A percentile compares a stretch with the other conserved stretches of the same genome.
phyloP scores from a whole-genome alignment of 805 yeast species.

The Saturnispora hagleri region DNA sequence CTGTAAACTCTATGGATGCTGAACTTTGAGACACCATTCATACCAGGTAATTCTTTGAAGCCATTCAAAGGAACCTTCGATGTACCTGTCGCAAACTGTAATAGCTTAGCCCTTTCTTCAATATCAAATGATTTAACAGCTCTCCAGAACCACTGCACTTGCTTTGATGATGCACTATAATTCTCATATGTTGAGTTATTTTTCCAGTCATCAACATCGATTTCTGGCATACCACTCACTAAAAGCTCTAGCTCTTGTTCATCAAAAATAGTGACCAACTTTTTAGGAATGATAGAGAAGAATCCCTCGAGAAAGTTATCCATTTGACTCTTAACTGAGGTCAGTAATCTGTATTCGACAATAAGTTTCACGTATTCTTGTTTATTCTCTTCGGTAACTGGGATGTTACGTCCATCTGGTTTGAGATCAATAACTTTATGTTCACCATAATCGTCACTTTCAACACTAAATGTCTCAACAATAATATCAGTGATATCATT shows the following conservation, averaged over 20 bases:
- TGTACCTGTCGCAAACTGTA: constrained; percentile 97
- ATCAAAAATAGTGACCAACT: constrained; percentile 77
- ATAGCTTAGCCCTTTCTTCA: constrained; percentile 87
- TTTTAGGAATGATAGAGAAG: constrained; percentile 81
- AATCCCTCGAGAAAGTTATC: constrained; percentile 79
- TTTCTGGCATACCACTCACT: constrained; percentile 92
- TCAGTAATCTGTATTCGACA: constrained; percentile 77
- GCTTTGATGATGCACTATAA: constrained; percentile 74
- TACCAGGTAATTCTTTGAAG: constrained; percentile 81
- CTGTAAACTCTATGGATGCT: constrained; percentile 88
- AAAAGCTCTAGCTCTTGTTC: constrained; percentile 91
- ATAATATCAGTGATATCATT: constrained; percentile 94
- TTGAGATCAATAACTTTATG: constrained; percentile 74
- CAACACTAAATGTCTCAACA: constrained; percentile 89
- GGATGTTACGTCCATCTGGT: constrained; percentile 71
- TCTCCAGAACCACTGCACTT: constrained; percentile 96
- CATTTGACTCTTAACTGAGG: constrained; percentile 81
- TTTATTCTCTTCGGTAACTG: constrained; percentile 87
- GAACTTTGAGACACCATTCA: constrained; percentile 77
- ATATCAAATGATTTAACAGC: constrained; percentile 90
- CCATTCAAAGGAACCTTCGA: constrained; percentile 94
- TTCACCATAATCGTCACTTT: constrained; percentile 89
- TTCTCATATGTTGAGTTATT: constrained; percentile 73
- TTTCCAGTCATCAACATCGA: constrained; percentile 94
- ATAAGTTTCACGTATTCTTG: constrained; percentile 78